phyloP scores from a whole-genome alignment of 1,284 basidiomycete species.

The Ganoderma sp. region DNA sequence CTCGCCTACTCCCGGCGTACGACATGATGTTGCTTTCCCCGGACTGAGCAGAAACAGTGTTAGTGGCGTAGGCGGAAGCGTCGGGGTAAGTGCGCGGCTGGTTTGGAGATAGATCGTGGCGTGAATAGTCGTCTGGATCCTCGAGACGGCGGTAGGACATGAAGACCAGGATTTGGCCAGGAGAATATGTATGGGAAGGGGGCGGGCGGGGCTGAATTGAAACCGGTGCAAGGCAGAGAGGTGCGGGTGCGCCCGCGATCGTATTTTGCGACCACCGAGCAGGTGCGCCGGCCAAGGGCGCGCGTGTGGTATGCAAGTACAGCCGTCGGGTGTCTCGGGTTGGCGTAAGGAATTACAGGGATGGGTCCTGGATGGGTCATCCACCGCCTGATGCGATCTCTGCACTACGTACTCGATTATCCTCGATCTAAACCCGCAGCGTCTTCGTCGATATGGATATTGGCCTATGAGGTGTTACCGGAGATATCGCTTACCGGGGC shows the following conservation, averaged over 20 bases:
- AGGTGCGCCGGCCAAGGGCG: neutral
- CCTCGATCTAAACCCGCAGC: neutral
- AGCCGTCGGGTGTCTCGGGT: neutral
- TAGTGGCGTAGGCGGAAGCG: slow-evolving; percentile 13
- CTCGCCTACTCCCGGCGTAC: slow-evolving; percentile 6
- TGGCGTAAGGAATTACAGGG: too few species aligned
- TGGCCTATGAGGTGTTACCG: neutral
- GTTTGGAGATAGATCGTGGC: slow-evolving; percentile 12
- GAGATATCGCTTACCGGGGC: too few species aligned
- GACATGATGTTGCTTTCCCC: slow-evolving; percentile 6
- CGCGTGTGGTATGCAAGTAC: neutral
- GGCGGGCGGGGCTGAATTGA: neutral
- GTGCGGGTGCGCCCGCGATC: neutral
- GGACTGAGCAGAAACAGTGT: neutral
- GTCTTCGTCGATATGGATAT: neutral
- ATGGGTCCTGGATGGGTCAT: neutral
- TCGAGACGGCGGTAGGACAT: slow-evolving; percentile 29
- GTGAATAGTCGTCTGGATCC: slow-evolving; percentile 25
- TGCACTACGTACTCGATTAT: neutral
- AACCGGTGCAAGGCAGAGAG: neutral
- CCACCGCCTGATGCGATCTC: neutral
- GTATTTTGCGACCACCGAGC: neutral
- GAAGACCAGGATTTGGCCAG: slow-evolving; percentile 1
- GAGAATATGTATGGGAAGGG: neutral
- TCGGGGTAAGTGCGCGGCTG: slow-evolving; percentile 9